A percentile compares a stretch with the other conserved stretches of the same genome.
Evolutionary conservation across 2,329 filamentous ascomycete genomes (phyloP).

Genomic region (Cladosporium sp.): DNA sequence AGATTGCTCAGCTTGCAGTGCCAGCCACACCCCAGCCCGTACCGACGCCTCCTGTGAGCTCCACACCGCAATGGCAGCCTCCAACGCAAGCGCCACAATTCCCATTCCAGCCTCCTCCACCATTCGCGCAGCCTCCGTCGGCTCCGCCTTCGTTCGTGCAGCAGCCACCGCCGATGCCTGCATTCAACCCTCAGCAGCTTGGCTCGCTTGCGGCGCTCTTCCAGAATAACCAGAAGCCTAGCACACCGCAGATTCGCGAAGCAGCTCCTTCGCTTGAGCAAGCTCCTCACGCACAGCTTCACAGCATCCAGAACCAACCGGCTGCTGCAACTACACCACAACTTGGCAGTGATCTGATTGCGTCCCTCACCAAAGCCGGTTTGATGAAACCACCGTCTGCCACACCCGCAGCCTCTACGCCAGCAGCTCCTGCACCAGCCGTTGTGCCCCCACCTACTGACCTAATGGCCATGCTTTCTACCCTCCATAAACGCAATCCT

Average conservation of each 20-base stretch:
- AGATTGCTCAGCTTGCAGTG: constrained; percentile 53
- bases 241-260: constrained; percentile 38
- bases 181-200: constrained; percentile 24
- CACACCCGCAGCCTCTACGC: constrained; percentile 20
- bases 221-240: constrained; percentile 38
- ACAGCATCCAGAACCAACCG: constrained; percentile 32
- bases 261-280: constrained; percentile 34
- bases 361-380: constrained; percentile 35
- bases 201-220: constrained; percentile 33
- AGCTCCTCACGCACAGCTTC: constrained; percentile 34
- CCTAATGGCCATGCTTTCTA: constrained; percentile 17
- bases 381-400: constrained; percentile 23
- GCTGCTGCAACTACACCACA: constrained; percentile 26
- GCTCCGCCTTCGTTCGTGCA: constrained; percentile 27
- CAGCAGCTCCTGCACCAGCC: constrained; percentile 2
- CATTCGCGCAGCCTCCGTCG: constrained; percentile 31
- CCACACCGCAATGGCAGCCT: constrained; percentile 34
- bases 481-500: constrained; percentile 10
- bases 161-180: constrained; percentile 22
- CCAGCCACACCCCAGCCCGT: constrained; percentile 24
- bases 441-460: neutral
- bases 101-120: constrained; percentile 34
- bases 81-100: constrained; percentile 25
- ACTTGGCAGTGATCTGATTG: constrained; percentile 32
- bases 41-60: constrained; percentile 25